A percentile compares a stretch with the other conserved stretches of the same genome.
Evolutionary conservation across 2,329 filamentous ascomycete species (phyloP).

Genomic region (Colletotrichum eremochloae): DNA sequence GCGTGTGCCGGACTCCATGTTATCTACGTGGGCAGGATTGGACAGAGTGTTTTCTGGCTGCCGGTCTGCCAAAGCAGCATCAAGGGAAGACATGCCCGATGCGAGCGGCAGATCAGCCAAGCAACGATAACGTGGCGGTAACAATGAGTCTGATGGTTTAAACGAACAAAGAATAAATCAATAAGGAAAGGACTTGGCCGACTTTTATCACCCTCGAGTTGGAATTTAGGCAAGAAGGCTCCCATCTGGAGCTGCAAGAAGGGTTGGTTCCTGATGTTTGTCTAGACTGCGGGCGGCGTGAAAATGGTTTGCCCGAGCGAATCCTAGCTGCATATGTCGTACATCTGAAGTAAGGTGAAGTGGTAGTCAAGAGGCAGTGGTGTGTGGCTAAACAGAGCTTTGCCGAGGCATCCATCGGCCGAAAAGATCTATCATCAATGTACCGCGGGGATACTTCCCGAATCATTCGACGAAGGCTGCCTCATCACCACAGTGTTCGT

Average conservation of each 20-base stretch:
- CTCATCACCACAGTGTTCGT: not conserved
- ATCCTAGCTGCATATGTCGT: not conserved
- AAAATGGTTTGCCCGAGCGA: not conserved
- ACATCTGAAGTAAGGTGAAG: not conserved
- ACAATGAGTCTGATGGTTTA: accelerated
- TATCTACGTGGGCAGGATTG: not conserved
- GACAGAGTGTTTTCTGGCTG: not conserved
- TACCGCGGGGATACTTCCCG: not conserved
- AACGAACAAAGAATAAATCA: too few species aligned
- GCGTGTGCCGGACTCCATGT: not conserved
- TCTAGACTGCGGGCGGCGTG: not conserved
- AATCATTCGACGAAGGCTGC: too few species aligned
- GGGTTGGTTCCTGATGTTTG: not conserved
- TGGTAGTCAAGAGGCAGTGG: not conserved
- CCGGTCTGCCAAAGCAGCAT: not conserved
- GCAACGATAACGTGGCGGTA: not conserved
- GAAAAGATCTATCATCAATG: not conserved
- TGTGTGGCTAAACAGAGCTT: not conserved
- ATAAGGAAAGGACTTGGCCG: not conserved
- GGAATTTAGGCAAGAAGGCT: too few species aligned
- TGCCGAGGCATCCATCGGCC: not conserved
- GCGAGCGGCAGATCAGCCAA: not conserved
- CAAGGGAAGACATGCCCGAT: not conserved
- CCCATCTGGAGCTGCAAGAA: not conserved
- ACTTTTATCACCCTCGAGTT: not conserved